These are phyloP conservation scores for Penicillium vulpinum DNA, from an alignment of 2,329 filamentous ascomycete genomes.

Conservation along the genomic window DNA sequence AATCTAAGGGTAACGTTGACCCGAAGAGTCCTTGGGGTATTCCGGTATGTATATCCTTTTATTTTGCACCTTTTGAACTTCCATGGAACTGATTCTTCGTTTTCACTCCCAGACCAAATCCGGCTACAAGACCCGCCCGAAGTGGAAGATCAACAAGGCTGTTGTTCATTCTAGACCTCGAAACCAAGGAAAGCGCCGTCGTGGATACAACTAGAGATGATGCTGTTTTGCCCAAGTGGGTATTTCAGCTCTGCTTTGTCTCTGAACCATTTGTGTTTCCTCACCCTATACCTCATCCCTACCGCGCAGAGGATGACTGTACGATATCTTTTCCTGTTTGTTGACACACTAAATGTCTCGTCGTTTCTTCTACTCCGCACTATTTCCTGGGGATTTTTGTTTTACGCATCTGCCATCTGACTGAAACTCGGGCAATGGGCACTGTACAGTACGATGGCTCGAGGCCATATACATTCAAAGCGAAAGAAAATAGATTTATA, in stretches of 20 bases:
- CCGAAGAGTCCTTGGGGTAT: conserved; percentile 96
- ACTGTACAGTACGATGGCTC: conserved; percentile 25
- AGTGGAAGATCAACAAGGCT: conserved; percentile 86
- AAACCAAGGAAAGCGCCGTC: conserved; percentile 85
- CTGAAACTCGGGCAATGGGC: conserved; percentile 16
- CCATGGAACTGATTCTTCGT: conserved; percentile 16
- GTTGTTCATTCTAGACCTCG: conserved; percentile 79
- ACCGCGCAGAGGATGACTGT: conserved; percentile 18
- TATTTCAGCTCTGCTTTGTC: conserved; percentile 10
- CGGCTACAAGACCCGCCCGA: conserved; percentile 83
- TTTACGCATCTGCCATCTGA: conserved; percentile 14
- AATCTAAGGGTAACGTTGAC: conserved; percentile 96
- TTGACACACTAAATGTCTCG: conserved; percentile 10
- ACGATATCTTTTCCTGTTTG: conserved; percentile 21
- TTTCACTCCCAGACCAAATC: conserved; percentile 50
- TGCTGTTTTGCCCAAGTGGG: conserved; percentile 6
- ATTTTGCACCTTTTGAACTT: conserved; percentile 3
- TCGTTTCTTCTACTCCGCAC: conserved; percentile 12
- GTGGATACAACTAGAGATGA: conserved; percentile 57
- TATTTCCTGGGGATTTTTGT: conserved; percentile 11
- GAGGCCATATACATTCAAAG: conserved; percentile 18
- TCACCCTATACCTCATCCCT: conserved; percentile 22
- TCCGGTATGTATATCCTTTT: conserved; percentile 65
- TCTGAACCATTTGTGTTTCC: conserved; percentile 10
- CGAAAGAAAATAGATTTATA: conserved; percentile 13